Evolutionary conservation across 2,329 filamentous ascomycete species (phyloP).

Genomic region (Cladosporium sp.): DNA sequence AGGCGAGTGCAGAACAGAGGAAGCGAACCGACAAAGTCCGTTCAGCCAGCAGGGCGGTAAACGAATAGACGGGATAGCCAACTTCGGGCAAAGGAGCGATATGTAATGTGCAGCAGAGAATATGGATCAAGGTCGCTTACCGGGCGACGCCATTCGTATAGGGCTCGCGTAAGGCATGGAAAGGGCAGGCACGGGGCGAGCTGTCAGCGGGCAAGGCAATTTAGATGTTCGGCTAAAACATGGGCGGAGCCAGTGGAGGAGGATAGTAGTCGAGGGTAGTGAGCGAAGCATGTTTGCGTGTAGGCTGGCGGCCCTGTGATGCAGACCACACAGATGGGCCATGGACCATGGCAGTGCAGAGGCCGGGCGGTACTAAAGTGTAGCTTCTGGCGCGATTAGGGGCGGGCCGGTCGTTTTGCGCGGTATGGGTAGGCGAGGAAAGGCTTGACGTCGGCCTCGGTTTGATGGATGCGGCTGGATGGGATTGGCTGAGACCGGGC

Average conservation of each 20-base stretch:
- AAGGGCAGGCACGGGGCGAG: constrained; percentile 6
- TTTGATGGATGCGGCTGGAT: too few species aligned
- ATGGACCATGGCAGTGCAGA: too few species aligned
- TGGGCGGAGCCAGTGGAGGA: constrained; percentile 2
- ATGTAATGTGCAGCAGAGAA: neutral
- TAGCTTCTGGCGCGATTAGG: too few species aligned
- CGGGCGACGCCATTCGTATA: constrained; percentile 8
- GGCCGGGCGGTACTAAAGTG: constrained; percentile 1
- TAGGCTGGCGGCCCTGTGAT: too few species aligned
- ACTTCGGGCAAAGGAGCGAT: neutral
- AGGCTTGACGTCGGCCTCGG: too few species aligned
- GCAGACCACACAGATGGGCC: too few species aligned
- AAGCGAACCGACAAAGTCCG: neutral
- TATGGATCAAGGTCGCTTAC: constrained; percentile 13
- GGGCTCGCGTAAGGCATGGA: neutral
- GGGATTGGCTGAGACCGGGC: too few species aligned
- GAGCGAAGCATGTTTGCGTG: too few species aligned
- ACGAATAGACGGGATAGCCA: neutral
- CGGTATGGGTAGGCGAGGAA: too few species aligned
- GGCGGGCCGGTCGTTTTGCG: too few species aligned
- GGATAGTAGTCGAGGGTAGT: too few species aligned
- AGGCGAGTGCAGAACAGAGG: too few species aligned
- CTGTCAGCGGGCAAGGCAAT: neutral
- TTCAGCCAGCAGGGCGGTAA: neutral
- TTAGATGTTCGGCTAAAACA: constrained; percentile 2